Evolutionary conservation across 768 basidiomycete genomes (phyloP), one percentile per base, ranked within the genome.

Genomic region (Trichaptum fuscoviolaceum): DNA sequence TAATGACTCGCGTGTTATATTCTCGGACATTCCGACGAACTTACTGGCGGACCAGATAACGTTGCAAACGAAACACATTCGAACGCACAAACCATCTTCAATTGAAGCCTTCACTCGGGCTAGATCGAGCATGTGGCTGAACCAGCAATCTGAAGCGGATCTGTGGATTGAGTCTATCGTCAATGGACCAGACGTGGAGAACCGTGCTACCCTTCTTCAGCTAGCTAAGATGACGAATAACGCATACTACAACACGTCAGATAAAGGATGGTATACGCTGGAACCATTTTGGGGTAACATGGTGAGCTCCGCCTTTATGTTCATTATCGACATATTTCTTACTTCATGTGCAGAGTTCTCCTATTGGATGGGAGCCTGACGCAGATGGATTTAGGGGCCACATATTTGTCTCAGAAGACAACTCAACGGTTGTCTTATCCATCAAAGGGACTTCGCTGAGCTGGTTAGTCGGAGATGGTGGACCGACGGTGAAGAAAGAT

Each of bases 311-410:
- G 1, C 23, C 65, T 26, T 63, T 63, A 15, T 4, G 63, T 64
- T 6, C 59, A 42, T 2, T 15, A 17, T 58, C 67, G 64, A 25
- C 61, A 36, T 66, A 25, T 17, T 64, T 9, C 27, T 57, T 23
- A 62, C 25, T 57, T 67, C 15, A 65, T 58, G 42, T 20, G 18
- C 68, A 92, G 87, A 84, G 82, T 30, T 79, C 81, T 30, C 91
- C 95, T 0, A 89, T 95, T 70, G 96, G 96, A 15, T 98, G 96
- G 95, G 87, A 91, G 69, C 89, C 91, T 0, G 85, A 89, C 26
- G 87, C 87, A n/a, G 93, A 97, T 74, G 95, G 95, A 0, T 85
- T 98, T 67, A 84, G 96, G 59, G 96, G 96, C 0, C 95, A 98
- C 71, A 78, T 99, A 24, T 97, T 96, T 70, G 91, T 90, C n/a